Conservation (phyloP, 2,329 filamentous ascomycete species). For the Beauveria sp. region DNA sequence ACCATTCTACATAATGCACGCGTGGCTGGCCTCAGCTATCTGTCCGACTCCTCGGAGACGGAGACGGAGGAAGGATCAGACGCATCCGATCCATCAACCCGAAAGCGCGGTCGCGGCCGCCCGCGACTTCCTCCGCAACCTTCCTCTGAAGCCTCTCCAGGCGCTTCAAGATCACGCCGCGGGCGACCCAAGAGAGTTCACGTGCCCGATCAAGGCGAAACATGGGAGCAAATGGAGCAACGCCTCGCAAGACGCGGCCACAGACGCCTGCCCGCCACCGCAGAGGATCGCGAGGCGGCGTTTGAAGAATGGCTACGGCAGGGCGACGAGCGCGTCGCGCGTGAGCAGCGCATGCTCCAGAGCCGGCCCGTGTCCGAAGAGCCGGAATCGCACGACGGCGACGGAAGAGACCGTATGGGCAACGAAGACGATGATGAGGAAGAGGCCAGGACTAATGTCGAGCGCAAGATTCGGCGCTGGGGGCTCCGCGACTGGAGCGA, state of each 20-base stretch:
- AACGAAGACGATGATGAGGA: slow-evolving; percentile 14
- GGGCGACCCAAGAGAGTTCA: slow-evolving; percentile 36
- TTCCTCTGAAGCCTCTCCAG: background rate
- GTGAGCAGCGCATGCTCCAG: slow-evolving; percentile 12
- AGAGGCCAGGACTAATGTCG: slow-evolving; percentile 15
- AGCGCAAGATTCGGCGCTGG: slow-evolving; percentile 26
- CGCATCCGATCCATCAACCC: background rate
- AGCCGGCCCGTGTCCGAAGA: slow-evolving; percentile 11
- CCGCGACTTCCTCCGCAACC: slow-evolving; percentile 13
- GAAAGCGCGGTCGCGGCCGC: slow-evolving; percentile 5
- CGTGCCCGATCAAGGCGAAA: slow-evolving; percentile 35
- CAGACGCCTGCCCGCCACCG: slow-evolving; percentile 20
- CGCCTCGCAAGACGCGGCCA: slow-evolving; percentile 39
- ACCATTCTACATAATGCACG: slow-evolving; percentile 61
- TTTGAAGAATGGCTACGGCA: slow-evolving; percentile 28
- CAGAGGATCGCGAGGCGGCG: slow-evolving; percentile 22
- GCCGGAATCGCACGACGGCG: slow-evolving; percentile 11
- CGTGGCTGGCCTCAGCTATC: slow-evolving; percentile 35
- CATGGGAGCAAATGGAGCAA: slow-evolving; percentile 36
- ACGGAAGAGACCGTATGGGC: slow-evolving; percentile 13
- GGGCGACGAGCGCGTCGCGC: slow-evolving; percentile 22
- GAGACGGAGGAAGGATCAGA: slow-evolving; percentile 29
- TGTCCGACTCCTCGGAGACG: slow-evolving; percentile 28
- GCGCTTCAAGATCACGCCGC: slow-evolving; percentile 15
- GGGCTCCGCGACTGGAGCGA: slow-evolving; percentile 74